Evolutionary conservation across 192 early-diverging fungal species (phyloP).

Genomic region (Backusella liffmaniae): DNA sequence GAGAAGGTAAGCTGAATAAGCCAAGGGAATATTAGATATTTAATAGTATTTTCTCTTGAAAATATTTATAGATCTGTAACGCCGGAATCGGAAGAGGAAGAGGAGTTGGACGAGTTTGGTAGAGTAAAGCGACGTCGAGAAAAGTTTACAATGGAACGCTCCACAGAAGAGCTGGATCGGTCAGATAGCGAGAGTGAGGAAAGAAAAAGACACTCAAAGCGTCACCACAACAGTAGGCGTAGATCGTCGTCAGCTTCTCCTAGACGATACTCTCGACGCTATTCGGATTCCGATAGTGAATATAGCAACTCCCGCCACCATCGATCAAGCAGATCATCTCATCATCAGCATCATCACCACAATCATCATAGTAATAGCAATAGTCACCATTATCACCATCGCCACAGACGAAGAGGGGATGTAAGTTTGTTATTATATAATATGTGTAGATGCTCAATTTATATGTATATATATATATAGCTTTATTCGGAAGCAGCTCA

Average conservation of each 20-base stretch:
- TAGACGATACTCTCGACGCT: not conserved
- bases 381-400: not conserved
- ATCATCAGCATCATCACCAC: not conserved
- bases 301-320: not conserved
- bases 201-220: not conserved
- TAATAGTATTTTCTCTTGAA: not conserved
- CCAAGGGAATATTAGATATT: not conserved
- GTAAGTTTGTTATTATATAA: not conserved
- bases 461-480: slow-evolving; percentile 7
- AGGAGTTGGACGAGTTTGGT: slow-evolving; percentile 47
- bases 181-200: slow-evolving; percentile 11
- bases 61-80: not conserved
- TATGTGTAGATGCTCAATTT: not conserved
- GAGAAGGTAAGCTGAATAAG: not conserved
- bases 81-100: slow-evolving; percentile 3
- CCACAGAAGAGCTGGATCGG: slow-evolving; percentile 17
- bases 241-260: slow-evolving; percentile 14
- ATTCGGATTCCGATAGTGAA: slow-evolving; percentile 22
- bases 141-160: slow-evolving; percentile 14
- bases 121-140: slow-evolving; percentile 32
- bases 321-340: not conserved
- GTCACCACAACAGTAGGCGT: not conserved
- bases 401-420: not conserved
- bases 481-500: slow-evolving; percentile 46
- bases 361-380: not conserved